Percentiles rank a stretch among this genome's conserved stretches.
phyloP scores from a whole-genome alignment of 164 flowering plant genomes.

The Piper betle region DNA sequence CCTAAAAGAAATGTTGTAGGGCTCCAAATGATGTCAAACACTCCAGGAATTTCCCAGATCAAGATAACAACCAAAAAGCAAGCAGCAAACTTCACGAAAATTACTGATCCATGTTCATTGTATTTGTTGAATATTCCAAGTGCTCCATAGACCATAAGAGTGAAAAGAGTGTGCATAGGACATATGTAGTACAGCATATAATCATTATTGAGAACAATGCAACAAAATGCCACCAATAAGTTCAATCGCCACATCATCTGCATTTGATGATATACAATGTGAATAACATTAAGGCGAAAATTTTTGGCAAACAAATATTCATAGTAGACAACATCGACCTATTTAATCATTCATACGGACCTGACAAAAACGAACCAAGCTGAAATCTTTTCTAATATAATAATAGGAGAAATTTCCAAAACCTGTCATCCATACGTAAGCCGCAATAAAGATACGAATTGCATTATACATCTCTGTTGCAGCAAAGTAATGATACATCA shows the following conservation, averaged over 20 bases:
- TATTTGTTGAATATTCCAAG: slow-evolving; percentile 76
- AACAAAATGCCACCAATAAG: slow-evolving; percentile 77
- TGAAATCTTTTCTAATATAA: slow-evolving; percentile 86
- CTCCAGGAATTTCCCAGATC: slow-evolving; percentile 95
- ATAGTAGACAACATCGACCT: background rate
- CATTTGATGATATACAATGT: slow-evolving; percentile 12
- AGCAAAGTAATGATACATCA: slow-evolving; percentile 98
- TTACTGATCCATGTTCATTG: slow-evolving; percentile 78
- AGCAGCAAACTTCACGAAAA: slow-evolving; percentile 56
- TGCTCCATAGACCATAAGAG: slow-evolving; percentile 95
- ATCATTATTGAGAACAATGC: slow-evolving; percentile 84
- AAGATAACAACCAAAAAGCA: slow-evolving; percentile 81
- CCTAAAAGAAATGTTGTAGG: slow-evolving; percentile 73
- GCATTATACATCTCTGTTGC: slow-evolving; percentile 96
- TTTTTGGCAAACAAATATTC: too few relatives aligned
- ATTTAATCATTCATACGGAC: slow-evolving; percentile 16
- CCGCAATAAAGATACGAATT: slow-evolving; percentile 92
- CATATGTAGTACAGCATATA: slow-evolving; percentile 92
- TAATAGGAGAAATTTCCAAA: slow-evolving; percentile 98
- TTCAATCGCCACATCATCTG: slow-evolving; percentile 99
- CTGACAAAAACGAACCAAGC: slow-evolving; percentile 90
- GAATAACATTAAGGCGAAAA: too few relatives aligned
- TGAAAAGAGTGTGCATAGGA: slow-evolving; percentile 97
- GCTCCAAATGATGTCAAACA: slow-evolving; percentile 72
- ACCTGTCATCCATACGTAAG: slow-evolving; percentile 99